Conservation (phyloP, 2,329 filamentous ascomycete genomes). For the Sporothrix variecibatus region DNA sequence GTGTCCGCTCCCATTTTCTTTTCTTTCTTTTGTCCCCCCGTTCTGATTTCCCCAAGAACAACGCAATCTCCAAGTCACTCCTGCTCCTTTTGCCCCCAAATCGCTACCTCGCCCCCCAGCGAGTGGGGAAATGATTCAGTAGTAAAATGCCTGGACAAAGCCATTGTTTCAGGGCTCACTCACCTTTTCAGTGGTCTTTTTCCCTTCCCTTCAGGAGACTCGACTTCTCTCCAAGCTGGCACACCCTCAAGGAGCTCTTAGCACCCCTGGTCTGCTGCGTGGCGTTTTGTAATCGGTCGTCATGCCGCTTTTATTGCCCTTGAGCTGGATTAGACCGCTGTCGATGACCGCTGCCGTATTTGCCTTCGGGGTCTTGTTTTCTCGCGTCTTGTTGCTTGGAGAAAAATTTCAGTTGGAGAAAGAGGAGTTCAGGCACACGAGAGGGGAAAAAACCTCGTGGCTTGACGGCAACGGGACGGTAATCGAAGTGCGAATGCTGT, state of each 20-base stretch:
- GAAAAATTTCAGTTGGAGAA: background rate
- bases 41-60: background rate
- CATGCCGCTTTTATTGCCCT: background rate
- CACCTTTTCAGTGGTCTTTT: background rate
- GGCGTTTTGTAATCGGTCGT: background rate
- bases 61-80: background rate
- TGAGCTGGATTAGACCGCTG: background rate
- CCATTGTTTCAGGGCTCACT: background rate
- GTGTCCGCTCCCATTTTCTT: no score
- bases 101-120: background rate
- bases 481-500: conserved; percentile 3
- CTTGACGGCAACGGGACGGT: background rate
- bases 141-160: background rate
- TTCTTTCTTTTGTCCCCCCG: background rate
- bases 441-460: background rate
- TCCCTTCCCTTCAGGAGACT: background rate
- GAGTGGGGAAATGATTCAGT: conserved; percentile 12
- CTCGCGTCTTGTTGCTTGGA: background rate
- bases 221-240: background rate
- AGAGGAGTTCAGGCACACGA: conserved; percentile 2
- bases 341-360: background rate
- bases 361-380: background rate
- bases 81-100: background rate
- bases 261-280: background rate
- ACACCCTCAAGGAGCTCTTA: background rate